Evolutionary conservation across 805 yeast species (phyloP), one percentile per base, ranked within the genome.

Genomic region (Hanseniaspora mollemarum): DNA sequence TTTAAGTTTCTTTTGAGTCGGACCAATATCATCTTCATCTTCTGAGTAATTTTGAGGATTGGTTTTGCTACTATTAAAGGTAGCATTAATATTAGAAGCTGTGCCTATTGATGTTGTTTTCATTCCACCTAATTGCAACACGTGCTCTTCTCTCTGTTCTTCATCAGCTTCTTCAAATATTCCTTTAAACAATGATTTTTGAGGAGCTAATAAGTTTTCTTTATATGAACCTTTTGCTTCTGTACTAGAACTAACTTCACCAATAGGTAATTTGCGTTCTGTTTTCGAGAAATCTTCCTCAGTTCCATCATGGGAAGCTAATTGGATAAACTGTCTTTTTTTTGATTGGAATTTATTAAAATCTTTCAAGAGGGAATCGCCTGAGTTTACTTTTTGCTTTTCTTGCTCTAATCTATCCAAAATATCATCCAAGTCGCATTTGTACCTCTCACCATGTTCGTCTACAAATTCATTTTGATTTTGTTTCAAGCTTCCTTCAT

Each of bases 401-500:
- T 40, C 45, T 10, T 25, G 13, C 19, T 48, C 45, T 13, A 48
- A 12, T n/a, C n/a, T 40, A 18, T 29, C 28, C 26, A 46, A 12
- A 9, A 36, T 12, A 16, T 46, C 51, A 31, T 31, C 51, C 2
- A 29, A 19, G 21, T 48, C 42, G 15, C 40, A 48, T 2, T 33
- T 48, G 18, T 48, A 40, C 16, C 41, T 48, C 26, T 40, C 33
- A 4, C 51, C 51, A 32, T 48, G 36, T 13, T 40, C 39, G 24
- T 48, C 51, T 9, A 48, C 33, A 40, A 48, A 48, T 28, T 48
- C 51, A 18, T 40, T 18, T 21, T 32, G 25, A 18, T 15, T 19
- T 10, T 29, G 18, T 7, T 32, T 32, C 6, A 4, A 7, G n/a
- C 5, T 32, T 7, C 15, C 19, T 7, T 35, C 22, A 16, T 10